Evolutionary conservation across 1,139 yeast species (phyloP).

Genomic region (Torulaspora pretoriensis): DNA sequence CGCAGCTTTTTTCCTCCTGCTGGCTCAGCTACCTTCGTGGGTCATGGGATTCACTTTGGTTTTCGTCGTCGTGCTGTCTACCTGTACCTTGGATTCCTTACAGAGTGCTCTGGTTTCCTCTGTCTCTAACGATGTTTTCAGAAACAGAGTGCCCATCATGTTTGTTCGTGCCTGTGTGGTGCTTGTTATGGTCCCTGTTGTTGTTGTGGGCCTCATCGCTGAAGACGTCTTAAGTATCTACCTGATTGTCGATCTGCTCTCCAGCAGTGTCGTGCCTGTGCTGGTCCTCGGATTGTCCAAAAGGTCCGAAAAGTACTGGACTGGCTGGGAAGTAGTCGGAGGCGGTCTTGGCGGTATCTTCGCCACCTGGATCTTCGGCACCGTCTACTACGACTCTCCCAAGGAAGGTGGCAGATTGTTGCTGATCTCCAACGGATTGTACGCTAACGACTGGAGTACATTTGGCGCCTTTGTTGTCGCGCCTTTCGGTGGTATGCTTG

Average conservation of each 20-base stretch:
- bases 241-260: constrained; percentile 83
- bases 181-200: constrained; percentile 73
- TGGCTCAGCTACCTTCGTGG: constrained; percentile 81
- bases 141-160: constrained; percentile 65
- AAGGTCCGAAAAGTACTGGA: constrained; percentile 56
- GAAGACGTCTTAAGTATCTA: constrained; percentile 80
- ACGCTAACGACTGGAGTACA: constrained; percentile 84
- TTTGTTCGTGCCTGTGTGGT: constrained; percentile 73
- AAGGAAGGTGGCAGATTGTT: constrained; percentile 70
- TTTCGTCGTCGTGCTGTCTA: constrained; percentile 67
- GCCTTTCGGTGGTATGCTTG: constrained; percentile 71
- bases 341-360: constrained; percentile 83
- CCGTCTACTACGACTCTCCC: constrained; percentile 69
- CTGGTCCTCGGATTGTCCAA: constrained; percentile 73
- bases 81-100: constrained; percentile 84
- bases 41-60: constrained; percentile 77
- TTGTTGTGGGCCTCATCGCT: constrained; percentile 80
- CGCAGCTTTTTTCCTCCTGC: constrained; percentile 63
- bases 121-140: constrained; percentile 81
- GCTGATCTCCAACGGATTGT: constrained; percentile 73
- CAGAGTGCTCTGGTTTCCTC: constrained; percentile 89
- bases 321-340: constrained; percentile 76
- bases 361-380: constrained; percentile 77
- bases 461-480: constrained; percentile 94
- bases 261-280: constrained; percentile 84